Conservation (phyloP, 768 basidiomycete species). For the Naganishia randhawae region DNA sequence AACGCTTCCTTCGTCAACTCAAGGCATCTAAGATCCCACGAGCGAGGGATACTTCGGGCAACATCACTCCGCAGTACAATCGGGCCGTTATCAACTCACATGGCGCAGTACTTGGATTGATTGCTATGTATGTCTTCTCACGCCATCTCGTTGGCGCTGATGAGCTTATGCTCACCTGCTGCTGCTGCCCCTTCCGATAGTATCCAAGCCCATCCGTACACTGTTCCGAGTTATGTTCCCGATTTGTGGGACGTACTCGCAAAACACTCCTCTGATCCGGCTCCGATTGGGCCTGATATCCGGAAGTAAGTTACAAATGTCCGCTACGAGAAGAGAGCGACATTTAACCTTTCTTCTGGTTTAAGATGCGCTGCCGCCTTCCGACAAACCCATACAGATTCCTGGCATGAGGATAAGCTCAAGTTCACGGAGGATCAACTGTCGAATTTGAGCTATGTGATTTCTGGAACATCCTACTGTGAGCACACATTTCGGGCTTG, state of each 20-base stretch:
- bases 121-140: conserved; percentile 59
- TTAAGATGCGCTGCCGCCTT: conserved; percentile 51
- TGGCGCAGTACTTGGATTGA: conserved; percentile 88
- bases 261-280: conserved; percentile 81
- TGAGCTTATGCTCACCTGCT: not conserved
- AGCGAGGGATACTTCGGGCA: conserved; percentile 55
- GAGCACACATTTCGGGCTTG: conserved; percentile 20
- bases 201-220: conserved; percentile 91
- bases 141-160: not conserved
- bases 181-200: conserved; percentile 22
- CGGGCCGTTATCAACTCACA: conserved; percentile 70
- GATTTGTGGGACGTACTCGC: conserved; percentile 72
- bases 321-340: not conserved
- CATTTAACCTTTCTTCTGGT: conserved; percentile 52
- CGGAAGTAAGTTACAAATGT: conserved; percentile 59
- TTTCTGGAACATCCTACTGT: conserved; percentile 70
- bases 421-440: conserved; percentile 85
- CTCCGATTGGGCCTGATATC: conserved; percentile 85
- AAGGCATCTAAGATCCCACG: conserved; percentile 63
- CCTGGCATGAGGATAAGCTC: conserved; percentile 84
- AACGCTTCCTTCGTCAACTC: conserved; percentile 72
- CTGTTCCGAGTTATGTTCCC: conserved; percentile 86
- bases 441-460: conserved; percentile 77
- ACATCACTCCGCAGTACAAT: conserved; percentile 65
- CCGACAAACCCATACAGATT: conserved; percentile 64